Percentiles rank a stretch among this genome's conserved stretches.
Conservation (phyloP, 495 filamentous ascomycete genomes). For the Aspergillus homomorphus region DNA sequence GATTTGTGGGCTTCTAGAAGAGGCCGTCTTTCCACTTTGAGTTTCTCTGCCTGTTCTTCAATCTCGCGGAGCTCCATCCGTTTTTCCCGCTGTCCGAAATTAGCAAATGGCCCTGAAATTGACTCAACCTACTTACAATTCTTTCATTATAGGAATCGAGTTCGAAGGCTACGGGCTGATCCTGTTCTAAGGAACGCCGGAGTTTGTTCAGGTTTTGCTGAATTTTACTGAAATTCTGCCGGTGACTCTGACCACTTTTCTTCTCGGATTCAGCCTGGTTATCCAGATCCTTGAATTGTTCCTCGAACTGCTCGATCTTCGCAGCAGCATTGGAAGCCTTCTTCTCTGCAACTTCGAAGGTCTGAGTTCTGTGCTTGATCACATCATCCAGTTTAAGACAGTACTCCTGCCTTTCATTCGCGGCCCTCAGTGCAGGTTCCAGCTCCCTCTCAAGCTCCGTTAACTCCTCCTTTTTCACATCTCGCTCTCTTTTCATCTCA, state of each 20-base stretch:
- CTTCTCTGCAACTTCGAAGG: slow-evolving; percentile 48
- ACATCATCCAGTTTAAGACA: slow-evolving; percentile 44
- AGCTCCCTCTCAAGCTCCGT: slow-evolving; percentile 56
- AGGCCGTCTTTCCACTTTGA: slow-evolving; percentile 27
- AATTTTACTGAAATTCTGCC: slow-evolving; percentile 44
- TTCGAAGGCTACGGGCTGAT: slow-evolving; percentile 53
- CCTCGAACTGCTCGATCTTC: slow-evolving; percentile 51
- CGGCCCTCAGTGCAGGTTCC: slow-evolving; percentile 63
- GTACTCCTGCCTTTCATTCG: slow-evolving; percentile 66
- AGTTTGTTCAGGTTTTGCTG: slow-evolving; percentile 44
- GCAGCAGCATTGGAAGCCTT: slow-evolving; percentile 48
- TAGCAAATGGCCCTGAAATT: slow-evolving; percentile 14
- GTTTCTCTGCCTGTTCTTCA: slow-evolving; percentile 25
- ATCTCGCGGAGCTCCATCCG: slow-evolving; percentile 33
- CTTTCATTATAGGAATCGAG: slow-evolving; percentile 50
- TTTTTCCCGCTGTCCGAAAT: slow-evolving; percentile 35
- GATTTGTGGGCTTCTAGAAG: slow-evolving; percentile 27
- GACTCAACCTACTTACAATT: slow-evolving; percentile 32
- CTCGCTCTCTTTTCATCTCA: slow-evolving; percentile 46
- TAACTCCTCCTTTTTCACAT: slow-evolving; percentile 48
- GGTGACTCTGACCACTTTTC: slow-evolving; percentile 46
- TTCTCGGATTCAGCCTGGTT: slow-evolving; percentile 57
- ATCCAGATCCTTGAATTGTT: slow-evolving; percentile 53
- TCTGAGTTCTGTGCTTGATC: slow-evolving; percentile 48
- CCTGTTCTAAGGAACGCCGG: slow-evolving; percentile 41